Conservation (phyloP, 106 monocot genomes). For the Acorus calamus region DNA sequence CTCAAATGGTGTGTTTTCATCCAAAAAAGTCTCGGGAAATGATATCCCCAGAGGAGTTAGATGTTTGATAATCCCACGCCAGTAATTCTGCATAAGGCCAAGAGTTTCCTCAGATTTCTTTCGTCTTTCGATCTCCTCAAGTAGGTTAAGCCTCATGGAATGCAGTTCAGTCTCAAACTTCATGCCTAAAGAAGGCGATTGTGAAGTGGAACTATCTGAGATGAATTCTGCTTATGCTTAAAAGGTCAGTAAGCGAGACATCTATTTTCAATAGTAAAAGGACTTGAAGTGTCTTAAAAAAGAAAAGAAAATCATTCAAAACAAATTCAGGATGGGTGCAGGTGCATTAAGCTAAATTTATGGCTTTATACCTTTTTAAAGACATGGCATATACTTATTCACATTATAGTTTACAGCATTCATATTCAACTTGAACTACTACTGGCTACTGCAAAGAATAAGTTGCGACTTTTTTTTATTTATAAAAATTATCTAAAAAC, state of each 20-base stretch:
- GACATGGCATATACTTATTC: too few relatives aligned
- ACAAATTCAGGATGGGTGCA: not conserved
- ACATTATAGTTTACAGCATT: too few relatives aligned
- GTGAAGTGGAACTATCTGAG: constrained; percentile 41
- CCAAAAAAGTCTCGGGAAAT: constrained; percentile 2
- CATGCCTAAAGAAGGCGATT: constrained; percentile 12
- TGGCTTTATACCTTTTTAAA: too few relatives aligned
- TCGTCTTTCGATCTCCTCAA: constrained; percentile 21
- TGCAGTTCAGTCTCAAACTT: constrained; percentile 28
- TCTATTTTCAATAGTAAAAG: too few relatives aligned
- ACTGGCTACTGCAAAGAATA: too few relatives aligned
- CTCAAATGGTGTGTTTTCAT: constrained; percentile 4
- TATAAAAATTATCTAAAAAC: too few relatives aligned
- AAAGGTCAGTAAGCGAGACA: not conserved
- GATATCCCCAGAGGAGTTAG: constrained; percentile 5
- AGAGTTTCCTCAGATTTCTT: constrained; percentile 15
- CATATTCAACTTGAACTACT: too few relatives aligned
- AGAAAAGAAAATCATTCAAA: not conserved
- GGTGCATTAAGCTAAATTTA: too few relatives aligned
- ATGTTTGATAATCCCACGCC: constrained; percentile 5
- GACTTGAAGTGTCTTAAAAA: not conserved
- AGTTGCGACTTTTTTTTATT: too few relatives aligned
- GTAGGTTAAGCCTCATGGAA: constrained; percentile 17
- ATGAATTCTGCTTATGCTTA: constrained; percentile 37
- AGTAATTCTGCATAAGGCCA: constrained; percentile 4